phyloP scores from a whole-genome alignment of 2,329 filamentous ascomycete species.

The Alternaria arborescens region DNA sequence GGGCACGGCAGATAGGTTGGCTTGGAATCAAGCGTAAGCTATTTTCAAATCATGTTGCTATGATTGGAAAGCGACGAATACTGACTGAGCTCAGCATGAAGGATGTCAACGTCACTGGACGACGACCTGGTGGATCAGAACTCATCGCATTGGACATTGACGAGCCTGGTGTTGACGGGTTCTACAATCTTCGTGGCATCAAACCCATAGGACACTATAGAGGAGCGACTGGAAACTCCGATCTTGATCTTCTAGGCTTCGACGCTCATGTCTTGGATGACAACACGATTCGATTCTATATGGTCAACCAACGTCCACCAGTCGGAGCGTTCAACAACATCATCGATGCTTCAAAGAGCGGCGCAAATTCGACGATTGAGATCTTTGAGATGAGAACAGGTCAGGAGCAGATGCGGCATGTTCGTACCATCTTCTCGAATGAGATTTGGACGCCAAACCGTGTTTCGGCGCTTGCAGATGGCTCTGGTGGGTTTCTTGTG shows the following conservation, averaged over 20 bases:
- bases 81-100: slow-evolving; percentile 23
- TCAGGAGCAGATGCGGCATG: slow-evolving; percentile 32
- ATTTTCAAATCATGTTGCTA: neutral
- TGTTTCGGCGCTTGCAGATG: slow-evolving; percentile 30
- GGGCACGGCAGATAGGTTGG: slow-evolving; percentile 28
- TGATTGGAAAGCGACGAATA: no score
- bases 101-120: slow-evolving; percentile 32
- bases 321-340: slow-evolving; percentile 32
- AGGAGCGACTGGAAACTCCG: slow-evolving; percentile 32
- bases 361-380: slow-evolving; percentile 40
- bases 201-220: slow-evolving; percentile 28
- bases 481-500: slow-evolving; percentile 33
- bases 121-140: slow-evolving; percentile 33
- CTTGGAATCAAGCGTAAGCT: slow-evolving; percentile 40
- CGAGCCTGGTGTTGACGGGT: slow-evolving; percentile 30
- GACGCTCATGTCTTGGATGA: slow-evolving; percentile 36
- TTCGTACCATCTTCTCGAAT: slow-evolving; percentile 30
- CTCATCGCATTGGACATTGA: slow-evolving; percentile 43
- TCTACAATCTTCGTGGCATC: slow-evolving; percentile 36
- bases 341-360: slow-evolving; percentile 32
- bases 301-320: slow-evolving; percentile 40
- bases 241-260: slow-evolving; percentile 39
- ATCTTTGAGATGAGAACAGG: slow-evolving; percentile 37
- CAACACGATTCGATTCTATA: slow-evolving; percentile 38
- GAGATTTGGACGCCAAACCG: slow-evolving; percentile 36